Evolutionary conservation across 2,329 filamentous ascomycete species (phyloP).

Genomic region (Microdochium bolleyi): DNA sequence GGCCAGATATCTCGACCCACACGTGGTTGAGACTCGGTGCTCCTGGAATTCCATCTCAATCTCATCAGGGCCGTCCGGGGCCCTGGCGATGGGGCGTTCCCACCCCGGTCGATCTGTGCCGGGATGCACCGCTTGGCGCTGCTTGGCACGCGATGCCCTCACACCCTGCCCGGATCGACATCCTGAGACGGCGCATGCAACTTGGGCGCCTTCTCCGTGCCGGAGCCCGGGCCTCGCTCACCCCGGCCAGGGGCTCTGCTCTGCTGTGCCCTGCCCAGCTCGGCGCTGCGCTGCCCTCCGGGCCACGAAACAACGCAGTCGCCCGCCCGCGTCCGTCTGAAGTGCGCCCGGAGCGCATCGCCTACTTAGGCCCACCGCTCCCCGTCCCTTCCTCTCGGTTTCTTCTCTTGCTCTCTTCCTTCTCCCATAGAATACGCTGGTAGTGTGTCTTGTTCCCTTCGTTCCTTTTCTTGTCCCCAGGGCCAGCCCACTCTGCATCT

Average conservation of each 20-base stretch:
- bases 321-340: neutral
- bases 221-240: neutral
- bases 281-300: too few relatives aligned
- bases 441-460: constrained; percentile 42
- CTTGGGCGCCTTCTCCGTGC: neutral
- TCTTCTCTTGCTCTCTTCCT: constrained; percentile 21
- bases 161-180: neutral
- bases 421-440: constrained; percentile 35
- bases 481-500: constrained; percentile 22
- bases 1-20: too few relatives aligned
- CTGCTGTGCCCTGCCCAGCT: constrained; percentile 14
- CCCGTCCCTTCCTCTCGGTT: constrained; percentile 15
- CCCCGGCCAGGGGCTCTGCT: neutral
- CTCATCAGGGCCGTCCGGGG: neutral
- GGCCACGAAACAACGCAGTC: constrained; percentile 13
- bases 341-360: constrained; percentile 6
- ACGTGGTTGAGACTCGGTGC: too few relatives aligned
- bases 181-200: neutral
- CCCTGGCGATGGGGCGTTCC: neutral
- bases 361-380: constrained; percentile 22
- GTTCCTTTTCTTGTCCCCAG: constrained; percentile 28
- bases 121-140: neutral
- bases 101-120: neutral
- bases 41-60: neutral
- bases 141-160: neutral